phyloP scores from a whole-genome alignment of 1,284 basidiomycete genomes.

The Apiotrichum sp. region DNA sequence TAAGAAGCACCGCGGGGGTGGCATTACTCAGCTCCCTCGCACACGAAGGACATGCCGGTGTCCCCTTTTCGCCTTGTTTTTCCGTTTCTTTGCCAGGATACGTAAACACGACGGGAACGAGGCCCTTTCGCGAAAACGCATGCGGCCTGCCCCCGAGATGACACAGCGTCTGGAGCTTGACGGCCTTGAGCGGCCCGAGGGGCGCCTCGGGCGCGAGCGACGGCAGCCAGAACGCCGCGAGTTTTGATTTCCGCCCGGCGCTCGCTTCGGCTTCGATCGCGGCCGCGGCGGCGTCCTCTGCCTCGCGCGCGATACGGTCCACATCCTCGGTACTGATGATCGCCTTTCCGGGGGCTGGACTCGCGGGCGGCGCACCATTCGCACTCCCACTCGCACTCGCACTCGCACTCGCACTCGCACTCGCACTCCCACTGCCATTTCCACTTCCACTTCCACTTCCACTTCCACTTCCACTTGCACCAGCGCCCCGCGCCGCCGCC shows the following conservation, averaged over 20 bases:
- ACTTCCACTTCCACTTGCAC: no score
- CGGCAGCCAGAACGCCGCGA: conserved; percentile 92
- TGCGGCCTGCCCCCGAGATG: conserved; percentile 62
- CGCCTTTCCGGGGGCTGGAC: conserved; percentile 1
- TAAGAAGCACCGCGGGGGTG: conserved; percentile 59
- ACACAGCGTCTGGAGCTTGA: conserved; percentile 81
- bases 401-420: conserved; percentile 2
- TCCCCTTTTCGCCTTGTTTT: conserved; percentile 17
- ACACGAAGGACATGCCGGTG: conserved; percentile 78
- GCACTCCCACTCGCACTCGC: background rate
- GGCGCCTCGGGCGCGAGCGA: conserved; percentile 70
- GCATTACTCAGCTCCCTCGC: conserved; percentile 77
- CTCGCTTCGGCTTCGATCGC: conserved; percentile 74
- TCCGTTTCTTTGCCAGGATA: conserved; percentile 45
- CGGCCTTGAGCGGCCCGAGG: conserved; percentile 62
- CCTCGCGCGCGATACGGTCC: conserved; percentile 64
- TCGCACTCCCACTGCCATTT: no score
- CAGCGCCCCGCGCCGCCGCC: conserved; percentile 2
- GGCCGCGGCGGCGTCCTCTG: conserved; percentile 73
- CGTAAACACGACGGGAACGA: conserved; percentile 69
- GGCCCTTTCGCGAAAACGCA: conserved; percentile 61
- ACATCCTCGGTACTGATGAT: conserved; percentile 35
- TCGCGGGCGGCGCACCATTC: conserved; percentile 3
- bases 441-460: no score
- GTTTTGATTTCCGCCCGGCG: conserved; percentile 71